Evolutionary conservation across 306 rosid genomes (phyloP), one percentile per base, ranked within the genome.

Genomic region (Parietaria judaica): DNA sequence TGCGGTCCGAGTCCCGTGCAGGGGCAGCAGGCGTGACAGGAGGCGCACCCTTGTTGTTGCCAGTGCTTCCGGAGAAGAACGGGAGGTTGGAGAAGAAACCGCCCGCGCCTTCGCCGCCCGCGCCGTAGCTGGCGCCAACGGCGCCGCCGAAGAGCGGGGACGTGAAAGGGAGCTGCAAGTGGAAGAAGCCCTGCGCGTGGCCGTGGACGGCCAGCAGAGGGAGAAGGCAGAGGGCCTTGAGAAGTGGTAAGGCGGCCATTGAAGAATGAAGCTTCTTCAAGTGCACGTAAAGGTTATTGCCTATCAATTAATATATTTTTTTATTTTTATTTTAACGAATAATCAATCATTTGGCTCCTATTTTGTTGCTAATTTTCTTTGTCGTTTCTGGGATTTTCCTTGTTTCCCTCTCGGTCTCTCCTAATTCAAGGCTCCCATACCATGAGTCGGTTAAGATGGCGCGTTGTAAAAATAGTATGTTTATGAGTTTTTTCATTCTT

Each of bases 211-310:
- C 66, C 37, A 77, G 39, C 16, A 72, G 70, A 36, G 65, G 66
- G 14, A 48, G 59, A 7, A 88, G 13, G 4, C 56, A 47, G 47
- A 81, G 48, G 76, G 54, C 53, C 70, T 46, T 11, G 35, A 64
- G 16, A 74, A 47, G 31, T 23, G 31, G 31, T 49, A 48, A 34
- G 38, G 61, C 54, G 56, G 80, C 72, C 99, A 82, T 84, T 72
- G 65, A 70, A 66, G 76, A 39, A 47, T 12, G 46, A 3, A 31
- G 46, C 57, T 63, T 72, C 72, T 63, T 60, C 71, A 74, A 74
- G 67, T 79, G 75, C 73, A 55, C 7, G 5, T 11, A 11, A 41
- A n/a, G 8, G 11, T 59, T n/a, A 10, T 8, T 15, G 15, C 53
- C 53, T 49, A 10, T 11, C 31, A 23, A 23, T 23, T 23, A 49